Evolutionary conservation across 1,284 basidiomycete genomes (phyloP).

Genomic region (Heliocybe sulcata): DNA sequence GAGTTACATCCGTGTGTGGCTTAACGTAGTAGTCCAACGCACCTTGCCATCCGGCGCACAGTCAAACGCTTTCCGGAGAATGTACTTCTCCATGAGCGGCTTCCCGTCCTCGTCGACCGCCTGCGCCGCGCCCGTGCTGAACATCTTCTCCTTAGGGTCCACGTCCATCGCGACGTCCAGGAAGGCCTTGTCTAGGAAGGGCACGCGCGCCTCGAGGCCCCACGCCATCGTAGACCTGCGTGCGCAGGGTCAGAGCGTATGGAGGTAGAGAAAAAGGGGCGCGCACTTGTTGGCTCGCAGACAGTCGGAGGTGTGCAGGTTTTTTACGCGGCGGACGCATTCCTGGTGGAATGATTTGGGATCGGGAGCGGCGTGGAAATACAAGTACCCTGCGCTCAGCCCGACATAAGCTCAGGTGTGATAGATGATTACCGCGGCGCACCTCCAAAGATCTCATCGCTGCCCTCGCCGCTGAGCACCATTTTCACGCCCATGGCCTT

Average conservation of each 20-base stretch:
- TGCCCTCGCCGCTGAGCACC: constrained; percentile 97
- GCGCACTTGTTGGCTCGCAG: constrained; percentile 94
- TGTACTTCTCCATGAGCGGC: constrained; percentile 98
- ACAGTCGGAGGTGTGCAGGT: constrained; percentile 97
- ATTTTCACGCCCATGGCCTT: constrained; percentile 99
- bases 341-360: constrained; percentile 92
- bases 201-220: constrained; percentile 98
- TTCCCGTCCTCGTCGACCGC: constrained; percentile 77
- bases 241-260: background rate
- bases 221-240: constrained; percentile 96
- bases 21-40: background rate
- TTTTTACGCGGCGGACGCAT: constrained; percentile 92
- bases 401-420: background rate
- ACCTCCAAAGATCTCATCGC: constrained; percentile 97
- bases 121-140: constrained; percentile 78
- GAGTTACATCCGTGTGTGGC: background rate
- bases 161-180: constrained; percentile 92
- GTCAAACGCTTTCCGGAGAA: constrained; percentile 97
- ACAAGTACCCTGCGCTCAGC: constrained; percentile 75
- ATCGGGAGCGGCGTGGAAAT: constrained; percentile 98
- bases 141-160: constrained; percentile 87
- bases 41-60: constrained; percentile 80
- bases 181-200: constrained; percentile 98
- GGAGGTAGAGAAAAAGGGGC: background rate
- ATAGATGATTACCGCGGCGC: background rate